Evolutionary conservation across 2,329 filamentous ascomycete species (phyloP), one percentile per base, ranked within the genome.

Genomic region (Lasiodiplodia theobromae): DNA sequence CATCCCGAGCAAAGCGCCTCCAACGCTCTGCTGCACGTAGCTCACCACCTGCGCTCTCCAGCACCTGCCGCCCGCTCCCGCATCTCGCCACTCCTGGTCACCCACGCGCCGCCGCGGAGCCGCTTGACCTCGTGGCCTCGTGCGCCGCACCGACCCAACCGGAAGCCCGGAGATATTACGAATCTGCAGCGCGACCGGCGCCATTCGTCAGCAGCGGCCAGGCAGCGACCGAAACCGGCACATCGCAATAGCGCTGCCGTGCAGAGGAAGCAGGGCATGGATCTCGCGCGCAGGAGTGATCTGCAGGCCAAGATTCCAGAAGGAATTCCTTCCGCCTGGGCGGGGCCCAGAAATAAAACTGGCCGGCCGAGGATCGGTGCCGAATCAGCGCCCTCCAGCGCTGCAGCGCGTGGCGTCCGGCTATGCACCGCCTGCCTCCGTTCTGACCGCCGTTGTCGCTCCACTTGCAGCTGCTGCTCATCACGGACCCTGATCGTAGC

Each of bases 231-330:
- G 60, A 37, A 37, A 52, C 60, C 60, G 60, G 60, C 40, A 21
- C 28, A 28, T 63, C 58, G 40, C 58, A 40, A 31, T 47, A 40
- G 57, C 38, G n/a, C 7, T 60, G 57, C 57, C 38, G 34, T 56
- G 34, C 56, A 23, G 38, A n/a, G 21, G 21, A 18, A 58, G 38
- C 58, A 47, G 40, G 47, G 60, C 60, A 52, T 60, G 60, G 7
- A 63, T 49, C 58, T 63, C 58, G 44, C 44, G n/a, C 38, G 60
- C 60, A 53, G 34, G 60, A 64, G 60, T 4, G 60, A 64, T 64
- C 60, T 64, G 60, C 60, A 64, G 18, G 60, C 60, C 60, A 64
- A 64, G 60, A 64, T 64, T 64, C 60, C 60, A 64, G 60, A 64
- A 64, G 60, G 60, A 64, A 52, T 64, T 64, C 60, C 60, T 64